phyloP scores from a whole-genome alignment of 2,329 filamentous ascomycete genomes.

The Aspergillus felis region DNA sequence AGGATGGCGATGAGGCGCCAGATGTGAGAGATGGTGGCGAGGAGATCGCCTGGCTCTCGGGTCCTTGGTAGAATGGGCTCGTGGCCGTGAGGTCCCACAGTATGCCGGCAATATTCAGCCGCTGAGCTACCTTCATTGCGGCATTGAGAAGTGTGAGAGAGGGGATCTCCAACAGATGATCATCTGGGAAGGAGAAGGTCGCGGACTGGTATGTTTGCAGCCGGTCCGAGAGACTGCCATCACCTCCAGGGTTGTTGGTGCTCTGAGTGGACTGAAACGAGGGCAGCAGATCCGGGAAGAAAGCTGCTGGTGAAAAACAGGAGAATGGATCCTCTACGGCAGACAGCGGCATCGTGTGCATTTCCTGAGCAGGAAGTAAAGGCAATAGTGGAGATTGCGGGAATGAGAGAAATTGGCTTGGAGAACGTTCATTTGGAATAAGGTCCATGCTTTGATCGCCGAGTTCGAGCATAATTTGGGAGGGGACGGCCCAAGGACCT shows the following conservation, averaged over 20 bases:
- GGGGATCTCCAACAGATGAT: conserved; percentile 47
- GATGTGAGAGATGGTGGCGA: conserved; percentile 6
- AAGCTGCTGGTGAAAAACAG: background rate
- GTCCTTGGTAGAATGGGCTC: conserved; percentile 45
- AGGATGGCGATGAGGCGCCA: conserved; percentile 13
- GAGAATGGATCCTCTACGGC: background rate
- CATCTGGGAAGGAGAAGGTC: conserved; percentile 42
- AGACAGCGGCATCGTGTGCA: background rate
- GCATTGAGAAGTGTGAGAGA: conserved; percentile 48
- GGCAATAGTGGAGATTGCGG: background rate
- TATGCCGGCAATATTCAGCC: conserved; percentile 41
- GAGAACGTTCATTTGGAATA: background rate
- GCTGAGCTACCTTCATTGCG: conserved; percentile 45
- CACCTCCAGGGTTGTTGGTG: background rate
- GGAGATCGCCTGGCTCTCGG: background rate
- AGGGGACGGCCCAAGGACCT: background rate
- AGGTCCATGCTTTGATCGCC: background rate
- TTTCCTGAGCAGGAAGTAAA: background rate
- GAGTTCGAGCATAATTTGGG: background rate
- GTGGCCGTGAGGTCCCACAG: conserved; percentile 47
- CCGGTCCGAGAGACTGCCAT: conserved; percentile 8
- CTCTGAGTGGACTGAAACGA: background rate
- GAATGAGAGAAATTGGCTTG: background rate
- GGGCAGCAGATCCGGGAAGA: background rate
- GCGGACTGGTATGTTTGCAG: conserved; percentile 18